These are phyloP conservation scores for Chlorella sp. DNA, from an alignment of 139 green algal genomes.

Conservation along the genomic window DNA sequence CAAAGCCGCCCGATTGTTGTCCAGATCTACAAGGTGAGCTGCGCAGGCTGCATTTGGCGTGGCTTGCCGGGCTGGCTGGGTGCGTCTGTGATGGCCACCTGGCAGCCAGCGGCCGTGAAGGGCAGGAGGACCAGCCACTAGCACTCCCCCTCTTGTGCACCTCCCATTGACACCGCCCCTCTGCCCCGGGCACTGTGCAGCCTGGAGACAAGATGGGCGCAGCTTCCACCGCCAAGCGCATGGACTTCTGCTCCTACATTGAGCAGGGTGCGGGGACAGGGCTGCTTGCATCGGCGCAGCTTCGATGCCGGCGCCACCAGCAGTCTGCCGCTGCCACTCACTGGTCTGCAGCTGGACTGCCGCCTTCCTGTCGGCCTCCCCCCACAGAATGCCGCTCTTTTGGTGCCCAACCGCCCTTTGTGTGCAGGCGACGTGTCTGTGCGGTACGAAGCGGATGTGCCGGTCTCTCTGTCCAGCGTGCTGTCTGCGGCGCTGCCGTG, in stretches of 20 bases:
- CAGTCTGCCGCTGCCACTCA: too few relatives aligned
- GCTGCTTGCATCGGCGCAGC: too few relatives aligned
- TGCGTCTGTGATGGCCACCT: too few relatives aligned
- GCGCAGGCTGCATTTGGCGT: background rate
- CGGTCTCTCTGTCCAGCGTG: conserved; percentile 22
- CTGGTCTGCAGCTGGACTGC: too few relatives aligned
- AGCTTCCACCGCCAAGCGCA: background rate
- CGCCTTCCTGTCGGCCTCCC: too few relatives aligned
- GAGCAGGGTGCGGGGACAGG: background rate
- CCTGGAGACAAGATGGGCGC: conserved; percentile 15
- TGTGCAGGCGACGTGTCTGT: conserved; percentile 26
- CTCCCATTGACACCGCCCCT: background rate
- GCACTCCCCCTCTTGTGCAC: too few relatives aligned
- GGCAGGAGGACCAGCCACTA: too few relatives aligned
- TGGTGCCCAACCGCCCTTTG: too few relatives aligned
- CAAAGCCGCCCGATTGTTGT: background rate
- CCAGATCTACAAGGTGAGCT: conserved; percentile 19
- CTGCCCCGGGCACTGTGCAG: background rate
- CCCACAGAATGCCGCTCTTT: too few relatives aligned
- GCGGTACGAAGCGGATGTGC: conserved; percentile 26
- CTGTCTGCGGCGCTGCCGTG: conserved; percentile 5
- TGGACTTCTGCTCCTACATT: conserved; percentile 22
- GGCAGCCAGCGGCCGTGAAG: too few relatives aligned
- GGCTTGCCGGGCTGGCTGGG: too few relatives aligned
- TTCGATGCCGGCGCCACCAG: too few relatives aligned